Evolutionary conservation across 108 stramenopile species (phyloP).

Genomic region (Fistulifera pelliculosa): DNA sequence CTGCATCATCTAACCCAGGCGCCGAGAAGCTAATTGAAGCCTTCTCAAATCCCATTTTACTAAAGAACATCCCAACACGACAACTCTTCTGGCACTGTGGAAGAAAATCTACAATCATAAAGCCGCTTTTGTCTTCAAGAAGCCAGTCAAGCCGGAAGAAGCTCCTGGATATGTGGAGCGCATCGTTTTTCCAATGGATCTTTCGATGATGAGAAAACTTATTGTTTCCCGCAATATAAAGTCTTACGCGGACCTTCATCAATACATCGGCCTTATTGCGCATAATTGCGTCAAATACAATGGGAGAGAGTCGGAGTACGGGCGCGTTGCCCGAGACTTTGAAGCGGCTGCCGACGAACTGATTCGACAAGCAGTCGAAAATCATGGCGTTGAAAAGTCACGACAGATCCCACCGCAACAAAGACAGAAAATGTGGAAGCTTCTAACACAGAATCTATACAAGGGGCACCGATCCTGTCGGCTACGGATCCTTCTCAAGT

Average conservation of each 20-base stretch:
- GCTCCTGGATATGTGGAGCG: slow-evolving; percentile 78
- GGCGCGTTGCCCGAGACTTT: slow-evolving; percentile 63
- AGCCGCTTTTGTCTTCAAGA: slow-evolving; percentile 68
- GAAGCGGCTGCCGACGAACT: slow-evolving; percentile 42
- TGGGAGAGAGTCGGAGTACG: slow-evolving; percentile 72
- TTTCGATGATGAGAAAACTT: slow-evolving; percentile 66
- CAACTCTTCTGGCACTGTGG: slow-evolving; percentile 45
- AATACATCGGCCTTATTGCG: slow-evolving; percentile 54
- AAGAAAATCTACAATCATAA: slow-evolving; percentile 70
- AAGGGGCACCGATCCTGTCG: no score
- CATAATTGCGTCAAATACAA: slow-evolving; percentile 75
- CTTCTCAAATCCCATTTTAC: slow-evolving; percentile 26
- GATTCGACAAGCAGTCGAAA: slow-evolving; percentile 20
- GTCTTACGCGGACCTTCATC: slow-evolving; percentile 46
- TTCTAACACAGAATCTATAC: no score
- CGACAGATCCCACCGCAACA: no score
- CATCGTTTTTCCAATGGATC: slow-evolving; percentile 70
- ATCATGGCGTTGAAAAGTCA: neutral
- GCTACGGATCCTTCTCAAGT: no score
- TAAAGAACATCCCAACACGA: slow-evolving; percentile 27
- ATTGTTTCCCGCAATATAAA: slow-evolving; percentile 40
- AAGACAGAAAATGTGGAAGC: no score
- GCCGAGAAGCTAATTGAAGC: slow-evolving; percentile 9
- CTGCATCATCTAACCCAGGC: neutral
- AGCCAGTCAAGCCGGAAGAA: slow-evolving; percentile 59